Evolutionary conservation across 176 grass and related monocot genomes (phyloP).

Genomic region (Juncus effusus): DNA sequence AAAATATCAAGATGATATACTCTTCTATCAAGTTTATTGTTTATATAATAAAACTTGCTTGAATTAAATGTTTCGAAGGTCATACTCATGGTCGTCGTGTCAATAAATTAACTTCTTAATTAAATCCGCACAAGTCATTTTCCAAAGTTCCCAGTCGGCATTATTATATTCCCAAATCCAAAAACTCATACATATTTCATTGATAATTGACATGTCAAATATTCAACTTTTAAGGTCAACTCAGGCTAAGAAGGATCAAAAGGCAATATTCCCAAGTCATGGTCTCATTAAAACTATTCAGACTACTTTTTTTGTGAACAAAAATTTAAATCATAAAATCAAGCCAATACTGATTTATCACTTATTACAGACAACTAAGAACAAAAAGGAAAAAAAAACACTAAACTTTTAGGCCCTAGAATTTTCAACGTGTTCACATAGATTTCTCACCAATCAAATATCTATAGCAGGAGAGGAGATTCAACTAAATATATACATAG

Average conservation of each 20-base stretch:
- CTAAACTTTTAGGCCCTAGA: conserved; percentile 2
- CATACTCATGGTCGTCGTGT: no score
- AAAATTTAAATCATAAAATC: no score
- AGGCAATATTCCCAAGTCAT: not conserved
- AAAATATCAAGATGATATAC: no score
- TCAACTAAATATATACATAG: conserved; percentile 31
- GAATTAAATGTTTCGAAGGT: no score
- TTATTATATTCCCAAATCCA: conserved; percentile 6
- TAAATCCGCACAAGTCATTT: conserved; percentile 16
- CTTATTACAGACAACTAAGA: not conserved
- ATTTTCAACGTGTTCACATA: not conserved
- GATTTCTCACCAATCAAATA: conserved; percentile 26
- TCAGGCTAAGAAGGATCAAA: not conserved
- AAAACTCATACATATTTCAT: not conserved
- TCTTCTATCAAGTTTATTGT: no score
- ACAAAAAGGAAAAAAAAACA: conserved; percentile 1
- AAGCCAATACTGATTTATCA: no score
- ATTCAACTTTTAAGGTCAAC: not conserved
- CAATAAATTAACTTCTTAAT: not conserved
- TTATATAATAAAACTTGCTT: no score
- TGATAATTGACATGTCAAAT: not conserved
- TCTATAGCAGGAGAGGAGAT: conserved; percentile 23
- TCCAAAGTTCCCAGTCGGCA: conserved; percentile 16
- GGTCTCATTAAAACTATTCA: no score
- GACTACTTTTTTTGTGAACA: no score